These are phyloP conservation scores for Ichthyophthirius multifiliis DNA, from an alignment of 169 alveolate species.

Conservation along the genomic window DNA sequence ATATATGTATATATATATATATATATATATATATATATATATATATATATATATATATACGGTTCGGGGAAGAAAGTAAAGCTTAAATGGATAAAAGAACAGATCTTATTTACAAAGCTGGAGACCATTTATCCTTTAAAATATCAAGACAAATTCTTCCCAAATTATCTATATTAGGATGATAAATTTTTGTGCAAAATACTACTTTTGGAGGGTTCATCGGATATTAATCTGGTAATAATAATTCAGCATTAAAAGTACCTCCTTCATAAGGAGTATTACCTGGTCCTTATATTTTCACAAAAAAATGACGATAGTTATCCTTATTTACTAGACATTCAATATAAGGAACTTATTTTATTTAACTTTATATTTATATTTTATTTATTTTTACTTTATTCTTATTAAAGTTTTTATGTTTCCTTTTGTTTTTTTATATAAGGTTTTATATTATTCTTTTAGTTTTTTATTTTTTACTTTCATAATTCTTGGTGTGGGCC, in stretches of 20 bases:
- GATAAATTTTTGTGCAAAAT: constrained; percentile 96
- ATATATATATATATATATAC: not conserved
- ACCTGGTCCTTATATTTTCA: constrained; percentile 94
- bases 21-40: not conserved
- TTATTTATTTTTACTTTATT: not conserved
- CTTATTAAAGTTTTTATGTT: constrained; percentile 32
- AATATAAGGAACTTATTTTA: constrained; percentile 91
- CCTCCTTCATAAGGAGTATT: constrained; percentile 98
- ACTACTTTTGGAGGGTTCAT: constrained; percentile 99
- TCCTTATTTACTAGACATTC: constrained; percentile 92
- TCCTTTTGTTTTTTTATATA: not conserved
- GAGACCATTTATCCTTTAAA: constrained; percentile 99
- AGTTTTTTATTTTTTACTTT: not conserved
- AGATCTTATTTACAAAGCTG: constrained; percentile 97
- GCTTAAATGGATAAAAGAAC: constrained; percentile 97
- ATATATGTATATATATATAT: not conserved
- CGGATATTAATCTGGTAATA: constrained; percentile 98
- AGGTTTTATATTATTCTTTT: not conserved
- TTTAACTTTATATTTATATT: not conserved
- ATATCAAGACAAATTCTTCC: constrained; percentile 99
- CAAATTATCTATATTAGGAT: constrained; percentile 98
- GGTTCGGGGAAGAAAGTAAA: constrained; percentile 97
- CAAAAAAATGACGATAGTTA: constrained; percentile 94
- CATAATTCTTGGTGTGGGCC: constrained; percentile 45
- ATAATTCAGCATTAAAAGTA: constrained; percentile 92